Evolutionary conservation across 2,329 filamentous ascomycete genomes (phyloP).

Genomic region (Ceratocystis diversiconidia): DNA sequence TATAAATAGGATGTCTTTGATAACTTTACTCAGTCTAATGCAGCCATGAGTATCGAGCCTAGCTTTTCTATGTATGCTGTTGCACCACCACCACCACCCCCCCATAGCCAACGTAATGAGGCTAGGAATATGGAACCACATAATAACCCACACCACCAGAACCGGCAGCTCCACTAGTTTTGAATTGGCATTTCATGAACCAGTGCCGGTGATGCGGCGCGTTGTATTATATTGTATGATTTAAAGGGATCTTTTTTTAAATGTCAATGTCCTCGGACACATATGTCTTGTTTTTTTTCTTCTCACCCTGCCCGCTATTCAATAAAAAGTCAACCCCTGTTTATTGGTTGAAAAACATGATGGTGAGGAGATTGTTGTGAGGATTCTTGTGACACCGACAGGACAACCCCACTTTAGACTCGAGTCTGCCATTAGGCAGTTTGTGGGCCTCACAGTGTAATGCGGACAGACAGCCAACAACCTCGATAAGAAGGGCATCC

Average conservation of each 20-base stretch:
- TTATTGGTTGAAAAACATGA: no score
- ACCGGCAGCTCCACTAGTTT: neutral
- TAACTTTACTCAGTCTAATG: slow-evolving; percentile 35
- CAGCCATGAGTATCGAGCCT: slow-evolving; percentile 14
- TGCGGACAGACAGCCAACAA: no score
- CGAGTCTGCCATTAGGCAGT: no score
- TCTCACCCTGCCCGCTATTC: neutral
- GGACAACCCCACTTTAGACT: no score
- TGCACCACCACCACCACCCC: neutral
- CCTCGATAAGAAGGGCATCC: no score
- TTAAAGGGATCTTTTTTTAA: neutral
- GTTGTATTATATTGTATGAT: slow-evolving; percentile 2
- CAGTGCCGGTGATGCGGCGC: neutral
- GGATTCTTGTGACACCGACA: no score
- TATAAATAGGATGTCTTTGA: slow-evolving; percentile 38
- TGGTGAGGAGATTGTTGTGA: no score
- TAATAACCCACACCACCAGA: neutral
- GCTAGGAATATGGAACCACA: neutral
- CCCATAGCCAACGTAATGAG: neutral
- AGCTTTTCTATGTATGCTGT: neutral
- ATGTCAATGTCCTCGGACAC: neutral
- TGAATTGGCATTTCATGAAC: neutral
- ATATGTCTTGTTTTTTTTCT: neutral
- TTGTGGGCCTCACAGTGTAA: no score
- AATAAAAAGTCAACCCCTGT: no score